Evolutionary conservation across 2,329 filamentous ascomycete species (phyloP).

Genomic region (Hansfordia pulvinata): DNA sequence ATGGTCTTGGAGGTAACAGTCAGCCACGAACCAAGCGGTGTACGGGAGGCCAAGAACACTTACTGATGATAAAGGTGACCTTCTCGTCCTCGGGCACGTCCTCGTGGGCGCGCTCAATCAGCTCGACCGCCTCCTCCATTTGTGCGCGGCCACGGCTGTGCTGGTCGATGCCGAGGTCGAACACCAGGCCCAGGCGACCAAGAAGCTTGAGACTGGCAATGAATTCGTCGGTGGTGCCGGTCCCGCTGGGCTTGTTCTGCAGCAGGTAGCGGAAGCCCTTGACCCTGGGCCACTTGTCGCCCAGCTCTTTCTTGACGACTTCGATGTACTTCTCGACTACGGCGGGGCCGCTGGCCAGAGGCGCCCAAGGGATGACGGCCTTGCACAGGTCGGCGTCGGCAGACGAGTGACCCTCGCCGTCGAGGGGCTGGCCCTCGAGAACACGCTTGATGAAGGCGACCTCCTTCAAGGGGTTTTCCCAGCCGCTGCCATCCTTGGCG

Average conservation of each 20-base stretch:
- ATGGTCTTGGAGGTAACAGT: slow-evolving; percentile 40
- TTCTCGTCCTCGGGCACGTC: slow-evolving; percentile 43
- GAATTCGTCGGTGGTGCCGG: slow-evolving; percentile 50
- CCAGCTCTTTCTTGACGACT: slow-evolving; percentile 45
- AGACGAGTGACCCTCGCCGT: slow-evolving; percentile 42
- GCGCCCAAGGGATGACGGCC: slow-evolving; percentile 77
- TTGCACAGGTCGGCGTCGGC: slow-evolving; percentile 42
- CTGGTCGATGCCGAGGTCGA: slow-evolving; percentile 78
- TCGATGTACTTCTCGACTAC: slow-evolving; percentile 53
- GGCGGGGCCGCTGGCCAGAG: slow-evolving; percentile 49
- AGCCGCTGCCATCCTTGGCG: slow-evolving; percentile 37
- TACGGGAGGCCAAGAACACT: slow-evolving; percentile 16
- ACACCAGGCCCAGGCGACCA: slow-evolving; percentile 49
- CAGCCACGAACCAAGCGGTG: neutral
- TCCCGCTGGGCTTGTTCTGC: slow-evolving; percentile 59
- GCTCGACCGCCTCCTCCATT: slow-evolving; percentile 55
- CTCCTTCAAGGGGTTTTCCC: slow-evolving; percentile 57
- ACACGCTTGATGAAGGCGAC: slow-evolving; percentile 56
- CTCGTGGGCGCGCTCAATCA: slow-evolving; percentile 55
- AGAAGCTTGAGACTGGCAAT: slow-evolving; percentile 53
- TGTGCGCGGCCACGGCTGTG: slow-evolving; percentile 63
- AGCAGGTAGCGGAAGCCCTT: slow-evolving; percentile 74
- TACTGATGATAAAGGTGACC: slow-evolving; percentile 58
- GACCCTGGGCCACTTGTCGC: slow-evolving; percentile 51
- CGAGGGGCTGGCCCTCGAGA: slow-evolving; percentile 40